Conservation (phyloP, 1,284 basidiomycete genomes). For the Sporisorium graminicola region DNA sequence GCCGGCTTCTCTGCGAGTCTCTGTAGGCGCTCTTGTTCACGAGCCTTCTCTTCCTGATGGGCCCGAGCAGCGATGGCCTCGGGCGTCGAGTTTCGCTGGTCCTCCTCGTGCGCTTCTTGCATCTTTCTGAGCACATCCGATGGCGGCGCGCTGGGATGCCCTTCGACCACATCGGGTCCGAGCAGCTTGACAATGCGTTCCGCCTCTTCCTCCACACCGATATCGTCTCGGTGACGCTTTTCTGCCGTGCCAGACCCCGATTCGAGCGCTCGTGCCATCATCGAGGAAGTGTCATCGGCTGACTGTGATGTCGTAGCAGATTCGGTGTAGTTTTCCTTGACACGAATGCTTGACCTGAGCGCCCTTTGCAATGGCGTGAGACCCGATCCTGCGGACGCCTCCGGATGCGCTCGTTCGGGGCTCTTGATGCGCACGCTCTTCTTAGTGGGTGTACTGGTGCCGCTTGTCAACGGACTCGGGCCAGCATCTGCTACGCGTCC, state of each 20-base stretch:
- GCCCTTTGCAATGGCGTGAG: constrained; percentile 41
- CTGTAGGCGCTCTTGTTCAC: constrained; percentile 19
- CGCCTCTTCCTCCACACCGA: constrained; percentile 64
- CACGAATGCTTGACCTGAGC: constrained; percentile 32
- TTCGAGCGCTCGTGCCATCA: constrained; percentile 13
- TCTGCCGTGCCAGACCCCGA: constrained; percentile 36
- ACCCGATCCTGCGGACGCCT: constrained; percentile 17
- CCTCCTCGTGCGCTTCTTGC: constrained; percentile 45
- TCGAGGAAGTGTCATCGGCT: not conserved
- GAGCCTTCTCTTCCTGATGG: constrained; percentile 30
- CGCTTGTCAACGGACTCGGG: constrained; percentile 38
- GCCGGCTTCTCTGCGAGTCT: constrained; percentile 39
- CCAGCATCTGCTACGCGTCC: constrained; percentile 13
- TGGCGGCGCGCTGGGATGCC: constrained; percentile 56
- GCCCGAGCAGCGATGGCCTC: constrained; percentile 34
- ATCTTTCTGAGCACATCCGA: constrained; percentile 39
- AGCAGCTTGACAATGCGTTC: constrained; percentile 62
- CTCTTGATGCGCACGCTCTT: constrained; percentile 51
- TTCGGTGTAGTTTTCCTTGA: constrained; percentile 43
- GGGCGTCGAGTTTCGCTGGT: constrained; percentile 28
- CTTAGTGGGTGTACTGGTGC: constrained; percentile 48
- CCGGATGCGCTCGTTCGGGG: constrained; percentile 41
- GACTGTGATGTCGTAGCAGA: constrained; percentile 1
- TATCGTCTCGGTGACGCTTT: constrained; percentile 56
- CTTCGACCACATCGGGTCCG: constrained; percentile 60